Conservation (phyloP, 2,329 filamentous ascomycete genomes). For the Colletotrichum magnum region DNA sequence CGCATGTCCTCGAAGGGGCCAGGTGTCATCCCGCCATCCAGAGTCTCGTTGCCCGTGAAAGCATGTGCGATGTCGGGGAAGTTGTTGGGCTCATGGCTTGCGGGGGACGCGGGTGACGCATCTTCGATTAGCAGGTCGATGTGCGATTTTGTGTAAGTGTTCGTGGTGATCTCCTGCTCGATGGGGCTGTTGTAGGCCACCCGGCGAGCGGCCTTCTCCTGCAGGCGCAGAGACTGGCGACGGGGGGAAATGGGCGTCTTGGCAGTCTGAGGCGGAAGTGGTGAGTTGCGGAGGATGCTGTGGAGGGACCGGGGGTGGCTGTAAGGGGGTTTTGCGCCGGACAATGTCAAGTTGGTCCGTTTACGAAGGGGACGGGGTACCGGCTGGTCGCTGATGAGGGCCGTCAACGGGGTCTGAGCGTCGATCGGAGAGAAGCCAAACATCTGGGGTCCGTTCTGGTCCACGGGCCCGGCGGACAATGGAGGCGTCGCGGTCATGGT, state of each 20-base stretch:
- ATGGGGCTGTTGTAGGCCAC: constrained; percentile 75
- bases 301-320: constrained; percentile 70
- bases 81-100: constrained; percentile 53
- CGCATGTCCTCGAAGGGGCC: constrained; percentile 76
- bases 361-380: constrained; percentile 55
- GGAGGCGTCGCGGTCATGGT: constrained; percentile 73
- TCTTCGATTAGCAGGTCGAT: constrained; percentile 75
- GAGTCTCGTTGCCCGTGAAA: constrained; percentile 67
- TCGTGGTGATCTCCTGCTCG: constrained; percentile 74
- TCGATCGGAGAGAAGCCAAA: constrained; percentile 63
- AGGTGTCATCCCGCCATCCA: constrained; percentile 73
- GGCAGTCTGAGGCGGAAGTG: constrained; percentile 67
- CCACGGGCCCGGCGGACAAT: constrained; percentile 67
- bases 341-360: constrained; percentile 51
- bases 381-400: constrained; percentile 18
- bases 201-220: constrained; percentile 67
- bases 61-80: constrained; percentile 65
- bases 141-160: constrained; percentile 73
- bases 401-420: constrained; percentile 42
- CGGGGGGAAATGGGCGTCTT: constrained; percentile 67
- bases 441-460: constrained; percentile 55
- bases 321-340: constrained; percentile 63
- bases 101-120: constrained; percentile 62
- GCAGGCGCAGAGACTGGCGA: constrained; percentile 67
- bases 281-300: constrained; percentile 77